A percentile compares a stretch with the other conserved stretches of the same genome.
Conservation (phyloP, 192 early-diverging fungal genomes). For the Backusella circina region DNA sequence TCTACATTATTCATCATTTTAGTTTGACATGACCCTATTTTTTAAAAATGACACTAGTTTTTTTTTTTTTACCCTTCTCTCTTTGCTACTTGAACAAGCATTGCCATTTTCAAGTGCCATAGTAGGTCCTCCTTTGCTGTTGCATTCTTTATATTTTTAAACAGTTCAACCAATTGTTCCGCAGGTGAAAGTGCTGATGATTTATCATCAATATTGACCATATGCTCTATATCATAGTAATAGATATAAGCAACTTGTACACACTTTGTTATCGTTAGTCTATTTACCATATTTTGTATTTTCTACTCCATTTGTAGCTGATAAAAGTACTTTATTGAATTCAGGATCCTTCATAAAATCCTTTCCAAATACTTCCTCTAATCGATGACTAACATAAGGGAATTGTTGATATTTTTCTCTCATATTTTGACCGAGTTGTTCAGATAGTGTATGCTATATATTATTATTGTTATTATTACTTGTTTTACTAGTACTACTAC, state of each 20-base stretch:
- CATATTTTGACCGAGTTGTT: constrained; percentile 38
- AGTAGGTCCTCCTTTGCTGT: constrained; percentile 72
- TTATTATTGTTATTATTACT: background rate
- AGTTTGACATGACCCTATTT: background rate
- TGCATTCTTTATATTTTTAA: constrained; percentile 51
- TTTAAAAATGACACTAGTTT: background rate
- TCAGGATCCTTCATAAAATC: constrained; percentile 35
- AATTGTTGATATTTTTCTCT: constrained; percentile 38
- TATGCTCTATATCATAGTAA: constrained; percentile 19
- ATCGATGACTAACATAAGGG: constrained; percentile 32
- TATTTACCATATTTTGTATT: constrained; percentile 13
- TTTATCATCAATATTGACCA: background rate
- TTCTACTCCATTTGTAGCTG: constrained; percentile 6
- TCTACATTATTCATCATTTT: constrained; percentile 17
- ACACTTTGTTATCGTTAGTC: background rate
- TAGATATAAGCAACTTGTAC: background rate
- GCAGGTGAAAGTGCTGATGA: background rate
- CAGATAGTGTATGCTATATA: constrained; percentile 27
- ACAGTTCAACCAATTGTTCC: constrained; percentile 47
- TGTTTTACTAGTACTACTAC: no score
- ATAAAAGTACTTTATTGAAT: constrained; percentile 34
- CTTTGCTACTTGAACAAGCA: constrained; percentile 53
- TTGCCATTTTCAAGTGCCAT: constrained; percentile 55
- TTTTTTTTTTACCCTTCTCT: constrained; percentile 36
- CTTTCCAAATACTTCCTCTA: constrained; percentile 67